Conservation (phyloP, 139 green algal genomes). For the Yamagishiella unicocca region DNA sequence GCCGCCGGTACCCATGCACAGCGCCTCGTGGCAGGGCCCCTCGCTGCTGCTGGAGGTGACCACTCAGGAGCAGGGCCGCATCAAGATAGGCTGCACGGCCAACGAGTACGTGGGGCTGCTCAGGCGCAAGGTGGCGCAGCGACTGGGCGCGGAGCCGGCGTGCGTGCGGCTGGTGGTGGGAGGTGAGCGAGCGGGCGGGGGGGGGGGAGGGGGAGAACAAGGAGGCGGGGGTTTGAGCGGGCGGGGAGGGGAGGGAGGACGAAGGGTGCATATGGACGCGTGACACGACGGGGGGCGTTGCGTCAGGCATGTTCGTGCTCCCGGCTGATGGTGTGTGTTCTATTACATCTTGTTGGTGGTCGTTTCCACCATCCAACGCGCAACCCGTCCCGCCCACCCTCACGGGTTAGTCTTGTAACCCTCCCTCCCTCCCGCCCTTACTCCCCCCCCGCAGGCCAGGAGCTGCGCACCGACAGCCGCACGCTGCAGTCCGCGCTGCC, state of each 20-base stretch:
- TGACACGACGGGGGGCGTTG: too few species aligned
- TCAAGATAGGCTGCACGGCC: constrained; percentile 39
- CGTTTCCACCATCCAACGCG: too few species aligned
- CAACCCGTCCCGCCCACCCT: too few species aligned
- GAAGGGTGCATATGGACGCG: not conserved
- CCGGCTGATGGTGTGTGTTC: too few species aligned
- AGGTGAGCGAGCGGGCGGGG: constrained; percentile 40
- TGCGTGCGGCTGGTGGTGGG: constrained; percentile 50
- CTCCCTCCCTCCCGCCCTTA: not conserved
- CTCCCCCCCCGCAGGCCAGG: constrained; percentile 53
- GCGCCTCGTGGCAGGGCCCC: constrained; percentile 59
- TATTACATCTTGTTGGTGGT: too few species aligned
- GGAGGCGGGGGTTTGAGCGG: too few species aligned
- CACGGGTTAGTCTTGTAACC: too few species aligned
- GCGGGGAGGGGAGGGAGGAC: not conserved
- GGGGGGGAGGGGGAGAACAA: not conserved
- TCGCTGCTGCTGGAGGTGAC: constrained; percentile 55
- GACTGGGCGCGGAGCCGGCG: constrained; percentile 16
- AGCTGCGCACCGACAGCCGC: constrained; percentile 55
- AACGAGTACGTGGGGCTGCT: constrained; percentile 77
- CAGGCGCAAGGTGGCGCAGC: constrained; percentile 56
- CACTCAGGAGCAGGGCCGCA: constrained; percentile 16
- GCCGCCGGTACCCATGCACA: constrained; percentile 63
- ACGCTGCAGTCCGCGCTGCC: constrained; percentile 43
- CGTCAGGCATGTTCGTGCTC: too few species aligned